Evolutionary conservation across 2,329 filamentous ascomycete genomes (phyloP), one percentile per base, ranked within the genome.

Genomic region (Fusarium chuoi): DNA sequence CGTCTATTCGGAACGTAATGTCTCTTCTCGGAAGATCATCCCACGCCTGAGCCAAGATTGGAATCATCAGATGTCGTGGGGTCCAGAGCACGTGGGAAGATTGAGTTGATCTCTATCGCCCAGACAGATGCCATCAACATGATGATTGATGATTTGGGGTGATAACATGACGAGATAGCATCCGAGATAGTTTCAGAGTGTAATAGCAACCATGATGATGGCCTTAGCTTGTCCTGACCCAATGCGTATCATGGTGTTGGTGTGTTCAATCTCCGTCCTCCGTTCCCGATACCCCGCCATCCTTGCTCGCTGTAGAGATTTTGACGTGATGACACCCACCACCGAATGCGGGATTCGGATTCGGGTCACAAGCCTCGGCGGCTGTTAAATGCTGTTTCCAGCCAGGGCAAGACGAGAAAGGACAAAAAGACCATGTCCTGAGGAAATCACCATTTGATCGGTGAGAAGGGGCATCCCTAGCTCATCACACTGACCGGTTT

Each of bases 281-380:
- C 48, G 57, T 73, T 58, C 62, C 59, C 65, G 58, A 74, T 62
- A 59, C 57, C 49, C 71, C 71, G 57, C 58, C 35, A 74, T 68
- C 68, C 71, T 62, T 70, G 62, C 46, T 44, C 35, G 14, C n/a
- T n/a, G 41, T 59, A 41, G 30, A 44, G 38, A 64, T 54, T 55
- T 67, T 68, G 72, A 75, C 57, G 54, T 75, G 69, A 71, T 68
- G 51, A 65, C 60, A 73, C 65, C 72, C 73, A 64, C 72, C 73
- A 64, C 62, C 57, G 24, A 26, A 60, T 68, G 65, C 72, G 56
- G 61, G 62, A 70, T 67, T 57, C 62, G 68, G 54, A 38, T 65
- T 54, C 42, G 36, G 48, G 58, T 72, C 65, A 61, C 58, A 71
- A 45, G 45, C 45, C 46, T 68, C 41, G 56, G 66, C 66, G 66